Evolutionary conservation across 208 protist species (phyloP).

Genomic region (Trichomonas tenax): DNA sequence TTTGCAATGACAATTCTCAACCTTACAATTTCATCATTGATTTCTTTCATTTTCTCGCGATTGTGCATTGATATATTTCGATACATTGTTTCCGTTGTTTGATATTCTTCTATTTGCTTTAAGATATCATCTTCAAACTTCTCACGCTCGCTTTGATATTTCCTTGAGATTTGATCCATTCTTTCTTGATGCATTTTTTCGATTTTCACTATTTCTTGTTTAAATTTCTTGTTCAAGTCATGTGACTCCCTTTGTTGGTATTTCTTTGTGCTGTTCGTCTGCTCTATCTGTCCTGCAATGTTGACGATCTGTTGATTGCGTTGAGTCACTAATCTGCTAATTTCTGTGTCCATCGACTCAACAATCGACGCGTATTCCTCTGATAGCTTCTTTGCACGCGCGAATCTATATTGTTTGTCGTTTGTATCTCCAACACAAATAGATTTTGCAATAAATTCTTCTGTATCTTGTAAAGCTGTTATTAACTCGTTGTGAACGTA

Average conservation of each 20-base stretch:
- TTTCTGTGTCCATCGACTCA: background rate
- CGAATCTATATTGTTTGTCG: background rate
- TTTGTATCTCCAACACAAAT: background rate
- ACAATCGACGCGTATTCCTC: background rate
- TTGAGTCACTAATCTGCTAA: background rate
- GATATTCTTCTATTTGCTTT: background rate
- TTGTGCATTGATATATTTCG: background rate
- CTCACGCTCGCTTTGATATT: background rate
- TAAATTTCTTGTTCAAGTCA: background rate
- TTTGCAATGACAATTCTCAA: background rate
- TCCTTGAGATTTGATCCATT: background rate
- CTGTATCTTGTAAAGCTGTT: background rate
- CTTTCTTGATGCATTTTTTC: background rate
- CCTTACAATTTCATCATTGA: background rate
- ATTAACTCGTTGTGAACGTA: background rate
- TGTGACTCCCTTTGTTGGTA: background rate
- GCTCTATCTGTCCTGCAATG: background rate
- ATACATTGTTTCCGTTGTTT: background rate
- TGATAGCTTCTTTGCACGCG: background rate
- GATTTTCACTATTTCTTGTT: background rate
- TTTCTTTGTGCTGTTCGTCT: background rate
- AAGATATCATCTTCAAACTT: background rate
- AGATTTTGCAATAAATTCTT: background rate
- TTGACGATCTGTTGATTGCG: background rate
- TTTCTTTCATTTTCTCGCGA: background rate